These are phyloP conservation scores for Torrubiella hemipterigena DNA, from an alignment of 2,329 filamentous ascomycete genomes.

Conservation along the genomic window DNA sequence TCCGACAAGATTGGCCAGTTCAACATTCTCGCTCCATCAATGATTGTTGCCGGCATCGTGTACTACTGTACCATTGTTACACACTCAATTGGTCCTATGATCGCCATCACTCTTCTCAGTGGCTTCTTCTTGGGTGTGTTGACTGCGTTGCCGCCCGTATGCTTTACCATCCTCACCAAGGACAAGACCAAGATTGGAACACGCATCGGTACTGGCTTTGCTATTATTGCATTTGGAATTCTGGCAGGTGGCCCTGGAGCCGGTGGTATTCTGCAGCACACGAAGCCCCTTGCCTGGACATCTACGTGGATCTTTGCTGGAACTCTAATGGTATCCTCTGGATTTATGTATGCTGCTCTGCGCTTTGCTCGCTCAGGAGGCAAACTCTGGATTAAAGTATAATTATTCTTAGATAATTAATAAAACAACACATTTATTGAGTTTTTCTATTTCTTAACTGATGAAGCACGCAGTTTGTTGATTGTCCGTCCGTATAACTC, in stretches of 20 bases:
- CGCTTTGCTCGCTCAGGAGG: too few relatives aligned
- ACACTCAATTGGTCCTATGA: slow-evolving; percentile 14
- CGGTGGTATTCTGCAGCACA: slow-evolving; percentile 23
- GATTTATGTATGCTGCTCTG: too few relatives aligned
- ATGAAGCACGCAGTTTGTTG: too few relatives aligned
- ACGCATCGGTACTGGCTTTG: slow-evolving; percentile 25
- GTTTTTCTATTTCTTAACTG: too few relatives aligned
- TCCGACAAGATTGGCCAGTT: slow-evolving; percentile 15
- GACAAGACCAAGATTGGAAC: slow-evolving; percentile 29
- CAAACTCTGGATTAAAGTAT: too few relatives aligned
- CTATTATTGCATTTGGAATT: slow-evolving; percentile 17
- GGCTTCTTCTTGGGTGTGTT: slow-evolving; percentile 23
- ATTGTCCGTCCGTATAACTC: too few relatives aligned
- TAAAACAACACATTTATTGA: too few relatives aligned
- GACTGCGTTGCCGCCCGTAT: too few relatives aligned
- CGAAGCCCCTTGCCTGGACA: too few relatives aligned
- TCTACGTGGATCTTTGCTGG: too few relatives aligned
- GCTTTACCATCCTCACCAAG: slow-evolving; percentile 23
- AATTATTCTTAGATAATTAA: too few relatives aligned
- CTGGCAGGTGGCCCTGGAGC: slow-evolving; percentile 21
- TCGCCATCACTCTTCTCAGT: slow-evolving; percentile 19
- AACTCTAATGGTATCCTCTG: too few relatives aligned
- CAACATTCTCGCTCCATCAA: slow-evolving; percentile 26
- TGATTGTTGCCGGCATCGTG: slow-evolving; percentile 22
- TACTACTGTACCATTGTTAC: slow-evolving; percentile 24